phyloP scores from a whole-genome alignment of 1,139 yeast species.

The Geotrichum macrosporum region DNA sequence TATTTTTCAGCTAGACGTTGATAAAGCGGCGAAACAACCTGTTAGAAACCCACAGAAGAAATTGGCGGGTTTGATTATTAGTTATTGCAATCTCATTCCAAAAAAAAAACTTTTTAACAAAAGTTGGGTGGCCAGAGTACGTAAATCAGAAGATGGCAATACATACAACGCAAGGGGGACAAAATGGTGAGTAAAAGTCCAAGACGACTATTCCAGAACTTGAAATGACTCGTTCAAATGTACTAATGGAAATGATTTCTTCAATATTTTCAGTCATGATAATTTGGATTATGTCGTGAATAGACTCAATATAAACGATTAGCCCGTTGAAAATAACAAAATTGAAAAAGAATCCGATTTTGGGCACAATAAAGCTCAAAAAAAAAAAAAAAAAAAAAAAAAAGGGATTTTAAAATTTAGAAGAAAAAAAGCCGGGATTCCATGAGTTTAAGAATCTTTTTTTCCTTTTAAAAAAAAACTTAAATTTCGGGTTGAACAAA shows the following conservation, averaged over 20 bases:
- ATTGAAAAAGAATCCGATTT: no score
- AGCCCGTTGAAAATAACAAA: no score
- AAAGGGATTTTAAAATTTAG: no score
- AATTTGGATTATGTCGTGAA: no score
- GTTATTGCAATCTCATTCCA: neutral
- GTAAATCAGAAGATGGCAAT: neutral
- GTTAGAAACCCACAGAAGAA: no score
- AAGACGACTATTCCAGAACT: neutral
- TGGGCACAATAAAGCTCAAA: no score
- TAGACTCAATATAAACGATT: no score
- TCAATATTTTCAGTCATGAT: neutral
- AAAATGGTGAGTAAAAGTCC: conserved; percentile 3
- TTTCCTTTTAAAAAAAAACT: no score
- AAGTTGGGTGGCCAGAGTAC: neutral
- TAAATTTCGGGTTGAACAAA: no score
- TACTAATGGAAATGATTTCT: neutral
- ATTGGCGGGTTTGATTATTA: neutral
- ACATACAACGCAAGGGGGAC: conserved; percentile 4
- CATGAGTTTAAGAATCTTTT: no score
- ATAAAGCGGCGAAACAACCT: conserved; percentile 8
- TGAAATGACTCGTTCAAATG: neutral
- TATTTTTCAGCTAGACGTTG: conserved; percentile 3
- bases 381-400: no score
- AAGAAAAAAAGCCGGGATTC: no score
- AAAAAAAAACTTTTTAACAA: neutral